Base-by-base conservation (phyloP, 169 alveolate species). In the Ichthyophthirius multifiliis region DNA sequence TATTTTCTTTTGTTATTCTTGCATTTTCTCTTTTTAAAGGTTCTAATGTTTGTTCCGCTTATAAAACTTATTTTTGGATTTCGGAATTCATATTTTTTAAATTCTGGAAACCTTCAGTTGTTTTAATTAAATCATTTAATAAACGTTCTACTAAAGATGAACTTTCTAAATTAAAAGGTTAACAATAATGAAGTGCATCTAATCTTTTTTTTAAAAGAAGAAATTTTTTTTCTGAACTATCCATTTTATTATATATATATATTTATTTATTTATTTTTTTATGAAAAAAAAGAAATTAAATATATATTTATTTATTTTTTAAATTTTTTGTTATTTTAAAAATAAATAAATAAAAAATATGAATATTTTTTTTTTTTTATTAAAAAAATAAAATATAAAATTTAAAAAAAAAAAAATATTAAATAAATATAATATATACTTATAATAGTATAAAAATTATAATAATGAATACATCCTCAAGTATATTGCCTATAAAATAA, bases 1-100 rank as follows among this genome's bases (percentile, higher is more conserved):
- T 90, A 82, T 93, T 93, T 75, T 93, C 93, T 65, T 83, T 88
- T 34, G 78, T 83, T 6, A 93, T 67, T 81, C 92, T 79, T 45
- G 79, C 84, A 81, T 85, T 86, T 67, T 93, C 96, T 35, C 79
- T 83, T 45, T 90, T 86, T 18, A 93, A 75, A 18, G 95, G 95
- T 12, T 71, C 79, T 16, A 83, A 32, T 67, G 74, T 43, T 15
- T 55, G 39, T 48, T 81, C 47, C 15, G 83, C 92, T 31, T 76
- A 71, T 12, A 44, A 16, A 16, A 71, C 13, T 18, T 82, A 32
- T 16, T 18, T 43, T 48, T 76, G 55, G 9, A 84, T 76, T 34
- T 78, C 88, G 12, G 64, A 83, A 31, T 65, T 65, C 35, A 43
- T 48, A 39, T 88, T 82, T 83, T 90, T 92, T 7, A 80, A 67